phyloP scores from a whole-genome alignment of 2,329 filamentous ascomycete genomes.

The Penicillium griseofulvum region DNA sequence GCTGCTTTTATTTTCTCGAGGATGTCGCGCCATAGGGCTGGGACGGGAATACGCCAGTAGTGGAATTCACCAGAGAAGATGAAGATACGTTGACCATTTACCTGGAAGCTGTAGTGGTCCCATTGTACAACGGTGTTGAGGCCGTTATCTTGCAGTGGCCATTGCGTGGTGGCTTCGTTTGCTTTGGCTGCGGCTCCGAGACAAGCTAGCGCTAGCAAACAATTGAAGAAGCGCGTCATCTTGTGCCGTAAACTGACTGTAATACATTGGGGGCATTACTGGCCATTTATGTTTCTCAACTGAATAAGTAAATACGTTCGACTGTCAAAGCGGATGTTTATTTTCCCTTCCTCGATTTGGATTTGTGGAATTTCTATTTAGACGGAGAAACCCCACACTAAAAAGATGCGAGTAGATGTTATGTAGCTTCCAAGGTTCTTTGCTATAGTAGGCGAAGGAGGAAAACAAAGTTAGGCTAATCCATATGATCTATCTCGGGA shows the following conservation, averaged over 20 bases:
- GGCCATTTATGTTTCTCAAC: too few relatives aligned
- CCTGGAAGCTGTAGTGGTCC: constrained; percentile 55
- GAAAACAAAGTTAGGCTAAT: too few relatives aligned
- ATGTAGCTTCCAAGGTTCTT: too few relatives aligned
- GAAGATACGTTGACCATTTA: constrained; percentile 53
- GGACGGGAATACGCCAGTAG: constrained; percentile 53
- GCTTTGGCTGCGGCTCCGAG: constrained; percentile 5
- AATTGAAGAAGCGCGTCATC: constrained; percentile 9
- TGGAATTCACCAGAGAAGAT: constrained; percentile 56
- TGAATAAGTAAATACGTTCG: too few relatives aligned
- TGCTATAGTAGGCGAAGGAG: too few relatives aligned
- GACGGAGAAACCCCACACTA: too few relatives aligned
- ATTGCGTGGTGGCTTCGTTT: constrained; percentile 29
- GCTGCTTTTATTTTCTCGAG: constrained; percentile 53
- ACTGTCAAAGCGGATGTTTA: too few relatives aligned
- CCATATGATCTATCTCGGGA: too few relatives aligned
- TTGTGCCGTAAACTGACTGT: neutral
- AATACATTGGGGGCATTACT: neutral
- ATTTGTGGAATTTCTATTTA: too few relatives aligned
- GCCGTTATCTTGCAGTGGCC: constrained; percentile 51
- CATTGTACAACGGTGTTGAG: constrained; percentile 49
- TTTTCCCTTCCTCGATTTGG: too few relatives aligned
- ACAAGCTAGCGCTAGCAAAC: constrained; percentile 13
- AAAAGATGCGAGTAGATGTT: too few relatives aligned
- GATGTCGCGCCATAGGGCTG: constrained; percentile 52